Conservation (phyloP, 768 basidiomycete genomes). For the Pleurotus djamor region DNA sequence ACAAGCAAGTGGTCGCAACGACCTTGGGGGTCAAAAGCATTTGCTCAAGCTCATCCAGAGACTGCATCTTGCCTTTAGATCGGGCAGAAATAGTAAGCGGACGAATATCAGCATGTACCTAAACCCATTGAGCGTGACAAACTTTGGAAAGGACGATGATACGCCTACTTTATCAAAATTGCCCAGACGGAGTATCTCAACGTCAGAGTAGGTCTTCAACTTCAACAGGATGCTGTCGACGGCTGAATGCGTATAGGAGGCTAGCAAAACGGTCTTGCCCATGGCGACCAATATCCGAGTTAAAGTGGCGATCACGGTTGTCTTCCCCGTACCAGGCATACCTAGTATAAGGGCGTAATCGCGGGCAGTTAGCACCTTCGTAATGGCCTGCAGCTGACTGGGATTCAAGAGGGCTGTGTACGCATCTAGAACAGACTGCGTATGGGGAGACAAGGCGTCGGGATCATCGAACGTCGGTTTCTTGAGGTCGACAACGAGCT, state of each 20-base stretch:
- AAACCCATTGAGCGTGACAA: neutral
- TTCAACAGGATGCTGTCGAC: slow-evolving; percentile 97
- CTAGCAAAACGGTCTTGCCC: slow-evolving; percentile 87
- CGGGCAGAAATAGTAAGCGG: slow-evolving; percentile 65
- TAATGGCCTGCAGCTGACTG: slow-evolving; percentile 71
- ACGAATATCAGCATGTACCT: slow-evolving; percentile 85
- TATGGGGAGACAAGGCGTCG: slow-evolving; percentile 8
- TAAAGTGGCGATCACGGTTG: slow-evolving; percentile 88
- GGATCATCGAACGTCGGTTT: slow-evolving; percentile 56
- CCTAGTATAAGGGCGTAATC: slow-evolving; percentile 94
- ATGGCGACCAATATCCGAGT: slow-evolving; percentile 75
- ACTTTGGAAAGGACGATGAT: neutral
- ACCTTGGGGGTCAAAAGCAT: slow-evolving; percentile 87
- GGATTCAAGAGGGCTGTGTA: slow-evolving; percentile 53
- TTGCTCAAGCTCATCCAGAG: slow-evolving; percentile 81
- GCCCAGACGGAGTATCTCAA: slow-evolving; percentile 81
- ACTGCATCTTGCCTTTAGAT: slow-evolving; percentile 35
- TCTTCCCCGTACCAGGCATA: slow-evolving; percentile 99
- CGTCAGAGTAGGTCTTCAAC: slow-evolving; percentile 58
- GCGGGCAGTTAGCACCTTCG: slow-evolving; percentile 69
- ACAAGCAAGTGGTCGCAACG: slow-evolving; percentile 93
- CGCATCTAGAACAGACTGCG: slow-evolving; percentile 18
- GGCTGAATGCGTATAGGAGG: slow-evolving; percentile 96
- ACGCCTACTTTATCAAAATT: slow-evolving; percentile 81
- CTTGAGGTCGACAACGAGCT: slow-evolving; percentile 80